Conservation (phyloP, 495 filamentous ascomycete genomes). For the Viridothelium virens region DNA sequence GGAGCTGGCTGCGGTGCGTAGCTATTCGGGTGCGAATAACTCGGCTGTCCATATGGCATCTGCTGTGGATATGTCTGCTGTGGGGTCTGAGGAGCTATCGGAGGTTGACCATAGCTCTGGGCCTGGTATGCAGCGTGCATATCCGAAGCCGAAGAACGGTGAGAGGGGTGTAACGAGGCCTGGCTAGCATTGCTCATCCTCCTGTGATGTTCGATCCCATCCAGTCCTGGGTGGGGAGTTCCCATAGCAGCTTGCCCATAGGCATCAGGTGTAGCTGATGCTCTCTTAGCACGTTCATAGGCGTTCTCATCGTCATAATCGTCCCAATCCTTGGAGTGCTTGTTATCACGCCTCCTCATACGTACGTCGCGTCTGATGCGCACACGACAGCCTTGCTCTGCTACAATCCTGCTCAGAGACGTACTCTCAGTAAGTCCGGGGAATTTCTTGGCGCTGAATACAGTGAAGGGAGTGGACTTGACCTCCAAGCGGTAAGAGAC, state of each 20-base stretch:
- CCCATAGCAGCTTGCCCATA: slow-evolving; percentile 45
- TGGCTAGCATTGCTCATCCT: slow-evolving; percentile 66
- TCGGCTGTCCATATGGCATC: slow-evolving; percentile 29
- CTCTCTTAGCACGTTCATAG: slow-evolving; percentile 45
- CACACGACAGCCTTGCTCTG: slow-evolving; percentile 95
- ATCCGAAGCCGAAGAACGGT: slow-evolving; percentile 39
- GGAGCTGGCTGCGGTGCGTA: slow-evolving; percentile 7
- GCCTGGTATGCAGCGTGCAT: slow-evolving; percentile 34
- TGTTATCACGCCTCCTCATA: slow-evolving; percentile 82
- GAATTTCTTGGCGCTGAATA: slow-evolving; percentile 98
- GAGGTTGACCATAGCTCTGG: slow-evolving; percentile 29
- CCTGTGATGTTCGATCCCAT: slow-evolving; percentile 49
- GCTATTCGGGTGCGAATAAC: slow-evolving; percentile 12
- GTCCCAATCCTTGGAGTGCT: slow-evolving; percentile 48
- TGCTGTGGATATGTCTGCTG: slow-evolving; percentile 29
- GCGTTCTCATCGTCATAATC: slow-evolving; percentile 59
- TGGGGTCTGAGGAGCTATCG: slow-evolving; percentile 35
- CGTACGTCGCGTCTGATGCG: slow-evolving; percentile 93
- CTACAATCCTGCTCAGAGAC: slow-evolving; percentile 75
- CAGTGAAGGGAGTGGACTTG: slow-evolving; percentile 76
- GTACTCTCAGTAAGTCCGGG: slow-evolving; percentile 91
- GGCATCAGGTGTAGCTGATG: slow-evolving; percentile 53
- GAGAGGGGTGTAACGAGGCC: slow-evolving; percentile 31
- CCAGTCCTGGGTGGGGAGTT: slow-evolving; percentile 34
- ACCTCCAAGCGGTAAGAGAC: slow-evolving; percentile 75